phyloP scores from a whole-genome alignment of 805 yeast species.

The Ogataea trehaloabstinens region DNA sequence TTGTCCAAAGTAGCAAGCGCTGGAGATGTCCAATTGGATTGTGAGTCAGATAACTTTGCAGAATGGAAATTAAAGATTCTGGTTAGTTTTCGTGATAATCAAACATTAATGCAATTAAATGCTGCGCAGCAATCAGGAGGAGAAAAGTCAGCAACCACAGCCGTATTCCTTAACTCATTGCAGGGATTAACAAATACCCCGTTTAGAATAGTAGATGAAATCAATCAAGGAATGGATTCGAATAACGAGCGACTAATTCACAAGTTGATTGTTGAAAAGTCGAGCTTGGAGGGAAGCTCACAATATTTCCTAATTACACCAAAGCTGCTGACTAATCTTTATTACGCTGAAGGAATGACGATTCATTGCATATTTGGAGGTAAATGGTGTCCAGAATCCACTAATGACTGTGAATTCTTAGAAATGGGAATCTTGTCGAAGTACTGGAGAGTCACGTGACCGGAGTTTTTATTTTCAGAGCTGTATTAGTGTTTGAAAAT shows the following conservation, averaged over 20 bases:
- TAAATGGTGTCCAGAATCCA: conserved; percentile 26
- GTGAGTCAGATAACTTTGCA: conserved; percentile 48
- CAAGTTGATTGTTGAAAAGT: conserved; percentile 76
- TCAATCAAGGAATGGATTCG: conserved; percentile 98
- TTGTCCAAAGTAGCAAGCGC: conserved; percentile 79
- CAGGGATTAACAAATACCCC: conserved; percentile 90
- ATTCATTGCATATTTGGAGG: conserved; percentile 80
- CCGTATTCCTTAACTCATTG: conserved; percentile 82
- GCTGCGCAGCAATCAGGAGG: conserved; percentile 97
- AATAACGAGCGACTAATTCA: conserved; percentile 87
- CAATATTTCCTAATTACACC: conserved; percentile 95
- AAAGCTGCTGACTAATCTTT: conserved; percentile 73
- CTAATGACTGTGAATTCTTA: conserved; percentile 21
- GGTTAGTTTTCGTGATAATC: conserved; percentile 81
- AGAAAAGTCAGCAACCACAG: conserved; percentile 93
- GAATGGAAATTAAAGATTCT: conserved; percentile 84
- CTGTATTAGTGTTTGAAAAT: too few relatives aligned
- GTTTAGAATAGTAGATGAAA: conserved; percentile 94
- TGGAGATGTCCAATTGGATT: conserved; percentile 69
- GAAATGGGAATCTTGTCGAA: conserved; percentile 31
- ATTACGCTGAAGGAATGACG: conserved; percentile 76
- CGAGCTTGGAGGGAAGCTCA: conserved; percentile 53
- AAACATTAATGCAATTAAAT: conserved; percentile 68
- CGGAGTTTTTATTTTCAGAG: too few relatives aligned
- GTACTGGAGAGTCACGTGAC: too few relatives aligned